Base-by-base conservation (phyloP, 352 stramenopile genomes). In the Phytopythium ostracodes region DNA sequence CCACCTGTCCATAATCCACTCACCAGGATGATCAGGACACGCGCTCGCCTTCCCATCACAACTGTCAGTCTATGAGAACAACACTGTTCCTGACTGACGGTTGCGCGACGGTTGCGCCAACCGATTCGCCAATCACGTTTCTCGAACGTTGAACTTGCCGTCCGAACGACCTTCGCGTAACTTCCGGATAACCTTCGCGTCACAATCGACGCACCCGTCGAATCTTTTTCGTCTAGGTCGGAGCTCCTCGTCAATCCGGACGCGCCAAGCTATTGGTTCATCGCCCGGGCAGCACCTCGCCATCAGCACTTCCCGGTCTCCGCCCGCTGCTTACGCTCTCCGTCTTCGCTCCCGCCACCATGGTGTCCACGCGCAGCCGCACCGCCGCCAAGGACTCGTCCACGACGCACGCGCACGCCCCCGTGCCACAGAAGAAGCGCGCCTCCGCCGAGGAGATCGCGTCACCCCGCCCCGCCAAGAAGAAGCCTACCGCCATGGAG, bases 321-420 rank as follows among this genome's bases (percentile, higher is more conserved):
- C 29, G 29, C 29, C 29, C 29, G 29, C 29, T 33, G 29, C 29
- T 33, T 33, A 33, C 29, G n/a, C n/a, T n/a, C n/a, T n/a, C n/a
- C n/a, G n/a, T 38, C 33, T 10, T 14, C 33, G 1, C 42, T 12
- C 50, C 31, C 36, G 6, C 14, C 22, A 35, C 62, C 40, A 87
- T 87, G 78, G 78, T 87, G 38, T 80, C 78, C 40, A 87, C 78
- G 20, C 78, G 78, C 57, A 85, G 78, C 44, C 76, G 73, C 64
- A 87, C 71, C 18, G 67, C 63, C 36, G 63, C 51, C 33, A 70
- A 76, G 14, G 63, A 62, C 14, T 62, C 68, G 14, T 44, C 64
- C 24, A 8, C 42, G 24, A 33, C 60, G 1, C 18, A 55, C 22
- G 51, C 68, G 1, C 52, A 65, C 24, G 38, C 60, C 18, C 17